phyloP scores from a whole-genome alignment of 2,329 filamentous ascomycete species.

The Apiospora kogelbergensis region DNA sequence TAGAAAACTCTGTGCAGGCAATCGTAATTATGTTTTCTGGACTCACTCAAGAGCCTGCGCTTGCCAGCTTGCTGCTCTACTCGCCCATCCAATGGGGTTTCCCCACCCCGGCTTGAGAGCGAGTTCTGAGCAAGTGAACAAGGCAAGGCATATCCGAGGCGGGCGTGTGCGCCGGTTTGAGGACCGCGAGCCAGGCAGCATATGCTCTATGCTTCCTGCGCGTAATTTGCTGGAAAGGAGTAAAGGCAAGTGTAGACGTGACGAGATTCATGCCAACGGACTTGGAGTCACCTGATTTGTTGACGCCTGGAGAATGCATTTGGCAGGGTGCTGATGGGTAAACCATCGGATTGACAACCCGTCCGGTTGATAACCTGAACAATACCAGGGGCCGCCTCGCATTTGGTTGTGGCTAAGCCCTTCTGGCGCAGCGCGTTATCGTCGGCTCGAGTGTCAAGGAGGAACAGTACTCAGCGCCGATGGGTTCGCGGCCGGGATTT shows the following conservation, averaged over 20 bases:
- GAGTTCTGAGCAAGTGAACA: background rate
- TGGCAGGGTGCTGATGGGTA: background rate
- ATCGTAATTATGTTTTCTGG: no score
- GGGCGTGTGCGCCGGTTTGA: background rate
- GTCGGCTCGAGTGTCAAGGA: background rate
- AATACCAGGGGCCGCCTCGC: no score
- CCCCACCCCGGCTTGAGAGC: background rate
- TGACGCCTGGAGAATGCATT: background rate
- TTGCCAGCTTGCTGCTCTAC: background rate
- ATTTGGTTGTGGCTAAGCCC: no score
- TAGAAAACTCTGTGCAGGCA: no score
- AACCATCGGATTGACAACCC: no score
- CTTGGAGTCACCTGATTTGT: no score
- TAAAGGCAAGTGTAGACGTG: background rate
- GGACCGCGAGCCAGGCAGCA: background rate
- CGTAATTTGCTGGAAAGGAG: background rate
- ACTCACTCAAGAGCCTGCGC: background rate
- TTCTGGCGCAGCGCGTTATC: background rate
- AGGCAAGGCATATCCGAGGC: background rate
- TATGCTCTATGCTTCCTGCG: background rate
- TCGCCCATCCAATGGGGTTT: background rate
- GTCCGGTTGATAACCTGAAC: no score
- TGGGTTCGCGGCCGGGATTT: background rate
- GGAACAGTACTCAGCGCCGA: background rate
- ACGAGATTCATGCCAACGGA: background rate